Conservation (phyloP, 208 protist species). For the Vickermania spadyakhi region DNA sequence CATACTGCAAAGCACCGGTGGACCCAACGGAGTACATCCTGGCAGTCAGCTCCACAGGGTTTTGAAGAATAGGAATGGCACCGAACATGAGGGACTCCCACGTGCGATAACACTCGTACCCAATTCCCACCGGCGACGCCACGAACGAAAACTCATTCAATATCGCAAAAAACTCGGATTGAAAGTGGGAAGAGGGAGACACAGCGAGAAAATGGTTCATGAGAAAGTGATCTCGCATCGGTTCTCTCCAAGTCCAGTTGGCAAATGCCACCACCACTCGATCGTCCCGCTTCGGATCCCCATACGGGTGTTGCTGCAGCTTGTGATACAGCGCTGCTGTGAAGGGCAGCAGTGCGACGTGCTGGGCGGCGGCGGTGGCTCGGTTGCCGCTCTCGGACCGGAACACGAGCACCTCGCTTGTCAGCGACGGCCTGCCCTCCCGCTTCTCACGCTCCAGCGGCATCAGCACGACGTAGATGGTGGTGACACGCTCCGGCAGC, state of each 20-base stretch:
- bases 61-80: neutral
- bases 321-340: neutral
- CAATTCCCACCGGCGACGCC: neutral
- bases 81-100: neutral
- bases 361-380: neutral
- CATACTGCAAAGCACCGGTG: neutral
- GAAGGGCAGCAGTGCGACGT: neutral
- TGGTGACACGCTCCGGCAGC: neutral
- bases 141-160: neutral
- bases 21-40: neutral
- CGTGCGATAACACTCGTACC: neutral
- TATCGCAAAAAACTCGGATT: neutral
- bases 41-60: neutral
- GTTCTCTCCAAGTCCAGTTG: neutral
- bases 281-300: neutral
- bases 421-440: neutral
- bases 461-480: neutral
- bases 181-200: neutral
- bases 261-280: neutral
- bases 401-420: neutral
- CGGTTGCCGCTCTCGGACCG: neutral
- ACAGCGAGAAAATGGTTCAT: neutral
- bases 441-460: neutral
- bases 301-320: neutral
- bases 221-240: neutral